Percentiles rank a stretch among this genome's conserved stretches.
These are phyloP conservation scores for Cercophora newfieldiana DNA, from an alignment of 495 filamentous ascomycete genomes.

Conservation along the genomic window DNA sequence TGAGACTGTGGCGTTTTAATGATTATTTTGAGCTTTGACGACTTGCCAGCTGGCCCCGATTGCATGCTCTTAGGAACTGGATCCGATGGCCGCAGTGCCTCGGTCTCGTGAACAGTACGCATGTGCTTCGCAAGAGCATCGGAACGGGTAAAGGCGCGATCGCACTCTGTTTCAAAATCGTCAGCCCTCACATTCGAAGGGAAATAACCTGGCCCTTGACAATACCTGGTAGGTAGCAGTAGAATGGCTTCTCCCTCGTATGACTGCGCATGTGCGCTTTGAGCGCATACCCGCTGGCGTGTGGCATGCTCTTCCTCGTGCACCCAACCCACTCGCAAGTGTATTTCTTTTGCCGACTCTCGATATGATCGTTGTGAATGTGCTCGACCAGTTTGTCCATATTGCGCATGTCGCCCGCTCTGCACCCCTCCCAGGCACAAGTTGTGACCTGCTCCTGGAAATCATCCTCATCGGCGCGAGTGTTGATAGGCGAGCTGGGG, in stretches of 20 bases:
- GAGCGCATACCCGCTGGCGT: conserved; percentile 93
- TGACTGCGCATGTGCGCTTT: conserved; percentile 97
- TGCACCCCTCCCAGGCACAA: conserved; percentile 88
- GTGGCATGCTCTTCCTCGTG: conserved; percentile 77
- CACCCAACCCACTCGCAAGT: conserved; percentile 95
- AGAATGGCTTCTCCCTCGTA: conserved; percentile 97
- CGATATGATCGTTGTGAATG: conserved; percentile 91
- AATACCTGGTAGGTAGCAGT: conserved; percentile 87
- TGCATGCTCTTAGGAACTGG: conserved; percentile 77
- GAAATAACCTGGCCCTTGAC: background rate
- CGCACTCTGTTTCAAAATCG: conserved; percentile 69
- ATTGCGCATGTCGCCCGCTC: conserved; percentile 75
- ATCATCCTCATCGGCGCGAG: conserved; percentile 73
- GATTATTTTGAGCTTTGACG: conserved; percentile 67
- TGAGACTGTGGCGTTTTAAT: conserved; percentile 57
- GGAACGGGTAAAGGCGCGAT: conserved; percentile 93
- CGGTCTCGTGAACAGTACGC: conserved; percentile 97
- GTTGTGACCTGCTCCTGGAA: conserved; percentile 85
- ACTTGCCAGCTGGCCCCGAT: conserved; percentile 52
- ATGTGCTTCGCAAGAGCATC: conserved; percentile 98
- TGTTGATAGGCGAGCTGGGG: conserved; percentile 65
- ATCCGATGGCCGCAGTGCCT: conserved; percentile 84
- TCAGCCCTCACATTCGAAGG: background rate
- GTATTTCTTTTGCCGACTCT: conserved; percentile 69
- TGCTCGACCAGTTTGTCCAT: conserved; percentile 94